phyloP scores from a whole-genome alignment of 2,329 filamentous ascomycete genomes.

The Harringtonia aguacate region DNA sequence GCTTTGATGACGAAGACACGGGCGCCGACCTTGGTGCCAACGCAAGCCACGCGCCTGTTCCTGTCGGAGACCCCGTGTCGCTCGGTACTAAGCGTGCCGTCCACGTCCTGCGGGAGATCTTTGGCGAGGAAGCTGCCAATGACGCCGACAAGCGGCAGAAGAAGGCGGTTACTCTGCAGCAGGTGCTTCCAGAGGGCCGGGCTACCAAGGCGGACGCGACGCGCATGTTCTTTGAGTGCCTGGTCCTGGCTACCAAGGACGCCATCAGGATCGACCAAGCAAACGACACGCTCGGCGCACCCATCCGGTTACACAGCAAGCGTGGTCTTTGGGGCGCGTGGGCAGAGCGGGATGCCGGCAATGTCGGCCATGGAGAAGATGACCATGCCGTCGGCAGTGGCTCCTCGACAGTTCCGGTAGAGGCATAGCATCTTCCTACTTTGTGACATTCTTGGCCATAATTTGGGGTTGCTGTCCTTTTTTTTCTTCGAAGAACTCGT shows the following conservation, averaged over 20 bases:
- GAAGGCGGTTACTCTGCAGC: conserved; percentile 75
- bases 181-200: conserved; percentile 70
- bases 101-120: conserved; percentile 81
- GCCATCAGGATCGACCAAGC: conserved; percentile 93
- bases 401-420: not conserved
- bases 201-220: conserved; percentile 86
- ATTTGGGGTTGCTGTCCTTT: not conserved
- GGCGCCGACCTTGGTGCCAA: conserved; percentile 23
- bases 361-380: conserved; percentile 38
- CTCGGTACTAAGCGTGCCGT: conserved; percentile 92
- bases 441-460: not conserved
- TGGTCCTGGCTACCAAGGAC: conserved; percentile 95
- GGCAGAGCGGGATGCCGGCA: conserved; percentile 69
- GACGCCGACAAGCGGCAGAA: conserved; percentile 65
- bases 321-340: conserved; percentile 93
- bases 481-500: not conserved
- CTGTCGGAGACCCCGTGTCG: conserved; percentile 75
- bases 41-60: conserved; percentile 60
- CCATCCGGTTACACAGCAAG: conserved; percentile 80
- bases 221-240: conserved; percentile 98
- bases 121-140: conserved; percentile 62
- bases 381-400: conserved; percentile 14
- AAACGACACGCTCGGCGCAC: conserved; percentile 58
- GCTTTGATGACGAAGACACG: conserved; percentile 33
- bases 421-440: not conserved